phyloP scores from a whole-genome alignment of 169 alveolate genomes.

The Plasmodium relictum region DNA sequence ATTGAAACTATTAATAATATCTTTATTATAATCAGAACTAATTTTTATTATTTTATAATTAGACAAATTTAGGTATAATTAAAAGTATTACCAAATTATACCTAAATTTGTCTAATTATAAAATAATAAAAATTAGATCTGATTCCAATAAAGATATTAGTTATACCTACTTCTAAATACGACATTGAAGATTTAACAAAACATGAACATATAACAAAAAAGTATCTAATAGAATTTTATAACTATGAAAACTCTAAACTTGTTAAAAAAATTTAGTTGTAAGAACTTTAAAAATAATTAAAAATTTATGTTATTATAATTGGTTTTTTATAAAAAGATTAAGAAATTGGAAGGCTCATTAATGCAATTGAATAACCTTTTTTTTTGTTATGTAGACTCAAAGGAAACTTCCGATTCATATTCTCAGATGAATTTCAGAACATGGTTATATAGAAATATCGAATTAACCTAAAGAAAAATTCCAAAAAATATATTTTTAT shows the following conservation, averaged over 20 bases:
- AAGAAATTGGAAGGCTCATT: slow-evolving; percentile 2
- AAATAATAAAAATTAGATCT: neutral
- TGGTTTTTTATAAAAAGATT: slow-evolving; percentile 3
- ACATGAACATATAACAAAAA: slow-evolving; percentile 34
- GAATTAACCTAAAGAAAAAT: neutral
- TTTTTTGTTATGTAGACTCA: neutral
- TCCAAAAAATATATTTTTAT: neutral
- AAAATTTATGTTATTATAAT: neutral
- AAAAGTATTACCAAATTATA: slow-evolving; percentile 3
- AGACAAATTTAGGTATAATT: slow-evolving; percentile 26
- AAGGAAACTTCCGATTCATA: neutral
- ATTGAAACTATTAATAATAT: slow-evolving; percentile 3
- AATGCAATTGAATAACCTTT: neutral
- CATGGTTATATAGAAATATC: neutral
- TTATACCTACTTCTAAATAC: slow-evolving; percentile 2
- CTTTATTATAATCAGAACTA: neutral
- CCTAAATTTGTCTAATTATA: slow-evolving; percentile 28
- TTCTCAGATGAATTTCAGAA: neutral
- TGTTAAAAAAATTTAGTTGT: slow-evolving; percentile 3
- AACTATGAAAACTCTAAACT: neutral
- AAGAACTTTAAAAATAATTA: slow-evolving; percentile 14
- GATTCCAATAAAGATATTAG: neutral
- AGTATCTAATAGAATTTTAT: slow-evolving; percentile 10
- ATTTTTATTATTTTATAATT: slow-evolving; percentile 6
- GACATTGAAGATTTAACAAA: slow-evolving; percentile 21